Evolutionary conservation across 148 eudicot genomes (phyloP).

Genomic region (Rhododendron ovatum): DNA sequence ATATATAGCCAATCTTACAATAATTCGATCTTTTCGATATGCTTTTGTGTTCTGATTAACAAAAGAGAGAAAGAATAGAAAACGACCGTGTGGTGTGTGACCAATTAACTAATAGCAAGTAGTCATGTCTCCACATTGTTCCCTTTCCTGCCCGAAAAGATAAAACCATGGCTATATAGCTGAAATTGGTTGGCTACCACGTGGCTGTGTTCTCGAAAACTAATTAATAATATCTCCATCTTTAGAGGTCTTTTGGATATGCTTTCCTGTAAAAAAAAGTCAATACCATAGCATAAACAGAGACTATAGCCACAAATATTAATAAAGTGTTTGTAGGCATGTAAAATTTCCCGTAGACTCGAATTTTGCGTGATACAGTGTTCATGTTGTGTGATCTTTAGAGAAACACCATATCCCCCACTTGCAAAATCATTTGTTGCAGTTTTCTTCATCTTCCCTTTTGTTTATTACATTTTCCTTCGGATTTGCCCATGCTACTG

Average conservation of each 20-base stretch:
- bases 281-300: neutral
- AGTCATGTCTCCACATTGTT: neutral
- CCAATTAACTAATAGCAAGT: neutral
- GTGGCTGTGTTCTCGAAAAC: neutral
- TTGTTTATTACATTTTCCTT: neutral
- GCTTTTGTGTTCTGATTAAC: neutral
- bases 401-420: neutral
- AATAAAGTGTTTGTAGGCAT: too few species aligned
- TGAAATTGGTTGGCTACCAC: neutral
- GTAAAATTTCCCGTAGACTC: too few species aligned
- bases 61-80: neutral
- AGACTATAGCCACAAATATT: neutral
- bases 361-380: neutral
- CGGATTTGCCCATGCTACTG: conserved; percentile 1
- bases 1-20: neutral
- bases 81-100: neutral
- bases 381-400: neutral
- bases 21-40: neutral
- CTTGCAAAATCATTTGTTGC: neutral
- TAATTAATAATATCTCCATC: neutral
- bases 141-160: neutral
- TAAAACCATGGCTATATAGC: neutral
- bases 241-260: neutral
- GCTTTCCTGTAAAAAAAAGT: neutral
- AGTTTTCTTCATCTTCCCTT: neutral